Evolutionary conservation across 768 basidiomycete genomes (phyloP).

Genomic region (Lactifluus pinguis): DNA sequence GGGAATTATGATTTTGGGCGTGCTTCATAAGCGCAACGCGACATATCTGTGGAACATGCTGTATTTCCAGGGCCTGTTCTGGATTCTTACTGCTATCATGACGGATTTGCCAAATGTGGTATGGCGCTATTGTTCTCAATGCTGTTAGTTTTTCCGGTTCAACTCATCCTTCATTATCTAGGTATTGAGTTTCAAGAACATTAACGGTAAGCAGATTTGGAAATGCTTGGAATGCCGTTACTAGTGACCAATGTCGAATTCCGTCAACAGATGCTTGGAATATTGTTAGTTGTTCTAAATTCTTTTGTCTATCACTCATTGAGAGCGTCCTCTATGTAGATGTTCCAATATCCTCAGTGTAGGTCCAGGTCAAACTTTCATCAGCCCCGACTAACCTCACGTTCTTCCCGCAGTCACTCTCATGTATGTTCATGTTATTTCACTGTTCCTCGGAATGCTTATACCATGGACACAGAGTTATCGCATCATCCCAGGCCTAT

Average conservation of each 20-base stretch:
- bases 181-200: slow-evolving; percentile 8
- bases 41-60: slow-evolving; percentile 16
- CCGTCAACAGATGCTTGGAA: too few species aligned
- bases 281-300: neutral
- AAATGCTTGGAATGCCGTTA: slow-evolving; percentile 14
- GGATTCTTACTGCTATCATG: slow-evolving; percentile 4
- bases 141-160: neutral
- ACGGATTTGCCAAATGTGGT: slow-evolving; percentile 13
- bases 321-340: neutral
- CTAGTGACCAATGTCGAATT: neutral
- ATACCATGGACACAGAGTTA: neutral
- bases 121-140: neutral
- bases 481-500: slow-evolving; percentile 12
- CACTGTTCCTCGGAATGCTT: too few species aligned
- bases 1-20: slow-evolving; percentile 10
- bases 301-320: neutral
- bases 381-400: neutral
- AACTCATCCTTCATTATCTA: neutral
- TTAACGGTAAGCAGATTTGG: slow-evolving; percentile 3
- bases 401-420: slow-evolving; percentile 1
- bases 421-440: slow-evolving; percentile 1
- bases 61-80: slow-evolving; percentile 12
- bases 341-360: slow-evolving; percentile 18
- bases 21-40: slow-evolving; percentile 11
- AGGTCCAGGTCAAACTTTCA: neutral